Evolutionary conservation across 495 filamentous ascomycete species (phyloP), one percentile per base, ranked within the genome.

Genomic region (Glarea lozoyensis): DNA sequence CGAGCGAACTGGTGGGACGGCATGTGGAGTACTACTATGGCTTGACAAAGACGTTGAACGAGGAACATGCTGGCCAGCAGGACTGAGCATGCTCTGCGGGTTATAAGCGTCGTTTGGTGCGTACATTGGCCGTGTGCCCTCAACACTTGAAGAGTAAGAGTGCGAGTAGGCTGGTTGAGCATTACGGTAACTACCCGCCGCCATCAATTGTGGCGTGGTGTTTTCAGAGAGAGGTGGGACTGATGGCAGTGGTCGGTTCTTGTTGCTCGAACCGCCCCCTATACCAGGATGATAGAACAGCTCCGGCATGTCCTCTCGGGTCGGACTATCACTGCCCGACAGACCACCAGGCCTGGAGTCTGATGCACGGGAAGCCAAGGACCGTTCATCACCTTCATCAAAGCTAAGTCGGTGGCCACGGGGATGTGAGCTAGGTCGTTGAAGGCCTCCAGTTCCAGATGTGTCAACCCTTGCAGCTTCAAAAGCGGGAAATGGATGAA

Each of bases 251-350:
- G 88, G 88, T 24, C 85, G 74, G 34, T 62, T 72, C 5, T 52
- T 45, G 34, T 61, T 45, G 15, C 49, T 47, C 13, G 46, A 30
- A 17, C 51, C 47, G 0, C 40, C 23, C 10, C 50, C 38, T 56
- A 86, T 76, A 2, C 84, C 83, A 5, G 88, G 92, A 56, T 95
- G 88, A 59, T 87, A 98, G 57, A 97, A 98, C 59, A 97, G 77
- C 50, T 96, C 93, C 13, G 80, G 83, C 42, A 84, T 82, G 36
- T 81, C 82, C 31, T 84, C 84, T 38, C 75, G 67, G 17, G 60
- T 50, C 15, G 70, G 64, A 27, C 69, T 73, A n/a, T 76, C 73
- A 48, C 70, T 80, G 50, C 60, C 55, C 32, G 51, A 52, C 37
- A 44, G 37, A 9, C 46, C 54, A 49, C 54, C 54, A 10, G 36